Evolutionary conservation across 2,329 filamentous ascomycete species (phyloP), one percentile per base, ranked within the genome.

Genomic region (Rhynchosporium graminicola): DNA sequence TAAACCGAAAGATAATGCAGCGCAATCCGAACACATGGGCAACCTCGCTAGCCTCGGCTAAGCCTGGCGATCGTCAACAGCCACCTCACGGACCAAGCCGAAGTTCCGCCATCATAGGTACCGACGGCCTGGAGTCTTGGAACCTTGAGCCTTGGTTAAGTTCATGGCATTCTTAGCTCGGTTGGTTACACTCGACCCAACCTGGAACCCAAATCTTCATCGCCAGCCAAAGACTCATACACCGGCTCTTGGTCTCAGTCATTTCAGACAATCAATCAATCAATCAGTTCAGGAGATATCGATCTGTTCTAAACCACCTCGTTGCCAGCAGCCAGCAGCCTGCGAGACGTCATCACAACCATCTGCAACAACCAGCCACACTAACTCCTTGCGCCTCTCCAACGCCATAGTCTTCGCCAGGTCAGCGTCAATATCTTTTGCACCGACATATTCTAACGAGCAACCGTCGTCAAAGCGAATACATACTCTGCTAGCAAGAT

Each of bases 401-500:
- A 54, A 54, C 50, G 36, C 50, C 6, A 54, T 40, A 26, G 28
- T 33, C n/a, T 45, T 26, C 10, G n/a, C 28, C 38, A 56, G 20
- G 15, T 56, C 36, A 56, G 10, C 38, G 38, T 10, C 33, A 36
- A 10, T 28, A 56, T 33, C 38, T 26, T 31, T 20, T 13, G 5
- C 52, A 31, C 38, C 38, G 36, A 33, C n/a, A 45, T 29, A 43
- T 38, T 13, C 40, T 56, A 28, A 56, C 52, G 20, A 20, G 20
- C 20, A 20, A 45, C 20, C 38, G n/a, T 28, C 26, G 26, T 3
- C 3, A 31, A 56, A 33, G 3, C 38, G n/a, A 56, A 31, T 45
- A 29, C 26, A n/a, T 4, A 8, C 5, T n/a, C 40, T 29, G 26
- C 28, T 26, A 43, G n/a, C 63, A 70, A 56, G 33, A 74, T 74